Percentiles rank a stretch among this genome's conserved stretches.
Evolutionary conservation across 163 green algal genomes (phyloP).

Genomic region (Chloromonas sp.): DNA sequence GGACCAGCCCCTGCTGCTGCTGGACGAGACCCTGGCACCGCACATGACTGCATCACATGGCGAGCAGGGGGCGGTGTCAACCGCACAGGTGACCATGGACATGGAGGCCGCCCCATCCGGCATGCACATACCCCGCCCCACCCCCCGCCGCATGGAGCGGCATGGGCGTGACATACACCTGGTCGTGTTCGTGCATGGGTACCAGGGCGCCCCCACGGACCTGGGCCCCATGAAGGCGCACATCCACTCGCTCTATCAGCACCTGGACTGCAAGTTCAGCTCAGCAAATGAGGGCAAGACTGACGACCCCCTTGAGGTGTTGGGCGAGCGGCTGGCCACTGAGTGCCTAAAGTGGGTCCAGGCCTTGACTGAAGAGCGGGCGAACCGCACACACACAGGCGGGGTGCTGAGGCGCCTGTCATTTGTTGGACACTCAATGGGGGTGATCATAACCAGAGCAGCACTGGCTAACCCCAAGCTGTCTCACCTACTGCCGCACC

Average conservation of each 20-base stretch:
- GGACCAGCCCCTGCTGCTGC: slow-evolving; percentile 2
- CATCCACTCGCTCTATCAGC: slow-evolving; percentile 16
- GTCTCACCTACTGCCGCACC: slow-evolving; percentile 17
- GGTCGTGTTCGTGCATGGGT: slow-evolving; percentile 34
- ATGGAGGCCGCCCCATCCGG: background rate
- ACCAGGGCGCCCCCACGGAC: slow-evolving; percentile 22
- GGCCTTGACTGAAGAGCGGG: background rate
- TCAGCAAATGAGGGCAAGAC: slow-evolving; percentile 19
- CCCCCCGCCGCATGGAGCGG: too few species aligned
- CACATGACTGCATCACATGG: background rate
- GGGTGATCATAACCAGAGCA: slow-evolving; percentile 49
- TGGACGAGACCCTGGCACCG: background rate
- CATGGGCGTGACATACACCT: background rate
- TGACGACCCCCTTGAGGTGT: background rate
- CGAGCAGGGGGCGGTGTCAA: too few species aligned
- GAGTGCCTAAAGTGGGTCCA: slow-evolving; percentile 9
- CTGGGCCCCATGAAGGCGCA: slow-evolving; percentile 21
- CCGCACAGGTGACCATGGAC: background rate
- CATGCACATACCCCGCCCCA: background rate
- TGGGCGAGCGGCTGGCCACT: slow-evolving; percentile 18
- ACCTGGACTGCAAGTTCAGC: slow-evolving; percentile 21
- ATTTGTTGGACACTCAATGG: slow-evolving; percentile 43
- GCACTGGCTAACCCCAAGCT: slow-evolving; percentile 37
- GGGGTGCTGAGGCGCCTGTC: background rate
- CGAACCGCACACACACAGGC: background rate